These are phyloP conservation scores for Litsea cubeba DNA, from an alignment of 164 flowering plant species.

Conservation along the genomic window DNA sequence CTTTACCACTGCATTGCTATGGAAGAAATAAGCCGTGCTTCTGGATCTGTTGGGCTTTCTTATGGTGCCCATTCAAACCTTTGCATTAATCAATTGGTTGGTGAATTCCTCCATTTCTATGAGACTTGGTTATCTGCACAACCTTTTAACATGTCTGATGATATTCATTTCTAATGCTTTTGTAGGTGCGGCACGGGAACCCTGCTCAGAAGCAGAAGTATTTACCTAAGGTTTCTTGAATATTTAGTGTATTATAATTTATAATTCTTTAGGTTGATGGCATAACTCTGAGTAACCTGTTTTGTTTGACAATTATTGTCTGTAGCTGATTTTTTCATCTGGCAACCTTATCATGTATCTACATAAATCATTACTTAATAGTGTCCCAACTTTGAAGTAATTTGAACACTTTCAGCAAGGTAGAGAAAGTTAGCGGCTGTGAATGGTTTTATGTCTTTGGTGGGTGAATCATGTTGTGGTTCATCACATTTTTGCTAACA, in stretches of 20 bases:
- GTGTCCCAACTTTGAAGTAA: too few species aligned
- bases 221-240: conserved; percentile 71
- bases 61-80: conserved; percentile 97
- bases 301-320: not conserved
- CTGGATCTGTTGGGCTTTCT: conserved; percentile 93
- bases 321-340: not conserved
- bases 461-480: too few species aligned
- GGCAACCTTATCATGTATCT: not conserved
- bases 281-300: not conserved
- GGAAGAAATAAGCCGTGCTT: conserved; percentile 98
- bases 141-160: not conserved
- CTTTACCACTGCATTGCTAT: conserved; percentile 94
- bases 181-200: conserved; percentile 84
- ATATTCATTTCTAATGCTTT: conserved; percentile 9
- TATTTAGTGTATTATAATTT: not conserved
- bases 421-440: too few species aligned
- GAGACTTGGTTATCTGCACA: not conserved
- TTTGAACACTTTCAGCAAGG: too few species aligned
- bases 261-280: not conserved
- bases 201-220: conserved; percentile 85
- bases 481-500: too few species aligned
- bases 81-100: conserved; percentile 94
- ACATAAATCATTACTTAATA: too few species aligned
- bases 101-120: conserved; percentile 6
- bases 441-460: too few species aligned